A percentile compares a stretch with the other conserved stretches of the same genome.
Evolutionary conservation across 495 filamentous ascomycete species (phyloP).

Genomic region (Hamigera avellanea): DNA sequence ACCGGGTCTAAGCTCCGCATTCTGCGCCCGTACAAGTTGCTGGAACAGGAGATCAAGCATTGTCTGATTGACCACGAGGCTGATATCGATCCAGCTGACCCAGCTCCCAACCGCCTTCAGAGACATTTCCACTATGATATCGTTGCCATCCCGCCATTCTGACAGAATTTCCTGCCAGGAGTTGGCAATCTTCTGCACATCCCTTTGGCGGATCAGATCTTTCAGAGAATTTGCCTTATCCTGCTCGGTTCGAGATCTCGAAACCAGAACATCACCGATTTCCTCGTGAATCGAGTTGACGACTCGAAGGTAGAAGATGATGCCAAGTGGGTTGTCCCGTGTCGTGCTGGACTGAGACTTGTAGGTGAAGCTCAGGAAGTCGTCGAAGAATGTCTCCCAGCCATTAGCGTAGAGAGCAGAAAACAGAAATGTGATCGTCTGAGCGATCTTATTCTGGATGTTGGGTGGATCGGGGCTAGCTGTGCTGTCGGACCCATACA

Average conservation of each 20-base stretch:
- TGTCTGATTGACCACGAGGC: slow-evolving; percentile 75
- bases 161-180: slow-evolving; percentile 89
- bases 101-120: slow-evolving; percentile 83
- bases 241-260: slow-evolving; percentile 59
- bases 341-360: slow-evolving; percentile 32
- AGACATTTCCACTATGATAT: slow-evolving; percentile 69
- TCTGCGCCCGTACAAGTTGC: slow-evolving; percentile 50
- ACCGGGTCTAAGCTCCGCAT: slow-evolving; percentile 33
- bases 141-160: slow-evolving; percentile 63
- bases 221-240: slow-evolving; percentile 76
- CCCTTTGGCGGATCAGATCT: slow-evolving; percentile 71
- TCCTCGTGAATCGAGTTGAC: slow-evolving; percentile 88
- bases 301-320: slow-evolving; percentile 79
- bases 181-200: slow-evolving; percentile 71
- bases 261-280: slow-evolving; percentile 84
- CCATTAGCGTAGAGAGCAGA: slow-evolving; percentile 67
- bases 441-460: slow-evolving; percentile 94
- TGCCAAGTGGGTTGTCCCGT: slow-evolving; percentile 60
- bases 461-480: slow-evolving; percentile 49
- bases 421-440: slow-evolving; percentile 89
- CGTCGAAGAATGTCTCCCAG: slow-evolving; percentile 83
- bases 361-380: slow-evolving; percentile 60
- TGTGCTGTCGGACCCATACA: slow-evolving; percentile 49
- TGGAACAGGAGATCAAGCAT: slow-evolving; percentile 77
- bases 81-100: slow-evolving; percentile 98